Base-by-base conservation (phyloP, 441 rosid species). In the Populus hybrid region DNA sequence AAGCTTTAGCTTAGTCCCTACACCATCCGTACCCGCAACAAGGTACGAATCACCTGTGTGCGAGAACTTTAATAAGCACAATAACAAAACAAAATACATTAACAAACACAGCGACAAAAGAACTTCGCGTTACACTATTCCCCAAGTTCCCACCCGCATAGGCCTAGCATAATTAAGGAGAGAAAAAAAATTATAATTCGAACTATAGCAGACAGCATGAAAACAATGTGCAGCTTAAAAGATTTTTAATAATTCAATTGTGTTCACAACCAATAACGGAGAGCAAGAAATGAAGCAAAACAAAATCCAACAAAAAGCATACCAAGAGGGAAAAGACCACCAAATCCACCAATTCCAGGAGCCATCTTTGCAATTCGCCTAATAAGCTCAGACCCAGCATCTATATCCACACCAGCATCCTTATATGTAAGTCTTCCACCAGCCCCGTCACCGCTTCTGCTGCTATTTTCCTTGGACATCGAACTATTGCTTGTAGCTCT, bases 1-100 rank as follows among this genome's bases (percentile, higher is more conserved):
- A 71, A 96, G 88, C 78, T 96, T 96, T 64, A 96, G 87, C 80
- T 96, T 96, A 40, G 99, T 95, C 71, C 99, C 99, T 29, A 91
- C 99, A 79, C 99, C 98, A 89, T 95, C 98, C 0, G 98, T 92
- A 6, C 99, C 99, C 38, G 98, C 97, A 72, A 94, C 98, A 53
- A 92, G 98, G 74, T 79, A 95, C 3, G 92, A 88, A 85, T 95
- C 98, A 64, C 97, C 98, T 94, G 88, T 36, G 40, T 38, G 33
- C 40, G 63, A 74, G 18, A 45, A 36, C 71, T 2, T 64, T 38
- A 24, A 71, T 74, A 23, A 83, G 67, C 66, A 73, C 78, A 79
- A 23, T 67, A 73, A 29, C 42, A 11, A 38, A 56, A 1, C n/a
- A 38, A 42, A 56, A n/a, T 6, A 0, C 11, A 7, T 6, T 1